Evolutionary conservation across 345 rosid species (phyloP), one percentile per base, ranked within the genome.

Genomic region (Aquilaria sinensis): DNA sequence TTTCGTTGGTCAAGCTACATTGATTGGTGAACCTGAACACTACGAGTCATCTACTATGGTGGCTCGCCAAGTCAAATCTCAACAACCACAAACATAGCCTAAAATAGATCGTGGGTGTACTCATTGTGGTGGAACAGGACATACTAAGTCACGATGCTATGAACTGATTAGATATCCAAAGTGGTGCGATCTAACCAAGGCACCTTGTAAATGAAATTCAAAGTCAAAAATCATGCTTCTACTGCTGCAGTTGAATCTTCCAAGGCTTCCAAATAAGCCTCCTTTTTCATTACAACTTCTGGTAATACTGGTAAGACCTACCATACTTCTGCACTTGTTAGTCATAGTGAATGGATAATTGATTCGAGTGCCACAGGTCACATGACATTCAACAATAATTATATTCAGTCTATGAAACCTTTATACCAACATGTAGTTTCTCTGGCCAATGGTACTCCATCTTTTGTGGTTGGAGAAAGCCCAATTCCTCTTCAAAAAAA

Each of bases 321-420:
- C 1, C 9, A 32, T 11, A 29, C 2, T 23, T 5, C 57, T 15
- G 10, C 29, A 51, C 6, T 2, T 37, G 16, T 0, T 5, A 9
- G 8, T 37, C 43, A 50, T 67, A 34, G 56, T 50, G 6, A 49
- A 58, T 67, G 58, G 63, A 67, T 67, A 50, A 67, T 67, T 58
- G 51, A 67, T 52, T 51, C n/a, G 10, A 43, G 45, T 57, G 49
- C 57, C n/a, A 52, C 41, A 33, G 12, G 48, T 57, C 41, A 66
- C 10, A 66, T 66, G 57, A 49, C 56, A 2, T 56, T 47, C 33
- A 48, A 56, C 58, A 31, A 10, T 48, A 66, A 15, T 32, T 8
- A 56, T 3, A 31, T 54, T 45, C 47, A 11, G 12, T 37, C 43
- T 37, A 37, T 23, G 23, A 7, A 37, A 37, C 43, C 43, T 23